phyloP scores from a whole-genome alignment of 78 protist species.

The Cavenderia fasciculata region DNA sequence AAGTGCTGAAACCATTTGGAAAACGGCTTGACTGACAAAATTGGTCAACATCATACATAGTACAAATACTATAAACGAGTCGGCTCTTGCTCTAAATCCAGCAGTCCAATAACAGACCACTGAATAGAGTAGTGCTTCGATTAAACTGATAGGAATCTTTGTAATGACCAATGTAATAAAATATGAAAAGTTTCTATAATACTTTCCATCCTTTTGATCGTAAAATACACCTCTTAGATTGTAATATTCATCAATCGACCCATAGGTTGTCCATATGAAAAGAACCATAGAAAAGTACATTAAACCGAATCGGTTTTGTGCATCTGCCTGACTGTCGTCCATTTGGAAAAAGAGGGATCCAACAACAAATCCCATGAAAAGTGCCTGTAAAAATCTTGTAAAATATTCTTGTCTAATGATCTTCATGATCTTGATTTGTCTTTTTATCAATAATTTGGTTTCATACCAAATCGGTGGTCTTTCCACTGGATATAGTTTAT shows the following conservation, averaged over 20 bases:
- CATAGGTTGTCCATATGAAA: slow-evolving; percentile 66
- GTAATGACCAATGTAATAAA: slow-evolving; percentile 57
- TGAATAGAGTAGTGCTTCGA: slow-evolving; percentile 44
- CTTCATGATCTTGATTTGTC: slow-evolving; percentile 54
- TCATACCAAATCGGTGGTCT: slow-evolving; percentile 35
- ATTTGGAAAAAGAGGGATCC: slow-evolving; percentile 61
- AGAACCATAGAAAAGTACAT: slow-evolving; percentile 47
- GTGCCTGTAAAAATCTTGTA: slow-evolving; percentile 39
- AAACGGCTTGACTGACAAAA: slow-evolving; percentile 56
- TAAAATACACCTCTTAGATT: slow-evolving; percentile 12
- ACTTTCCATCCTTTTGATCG: slow-evolving; percentile 68
- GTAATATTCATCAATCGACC: slow-evolving; percentile 60
- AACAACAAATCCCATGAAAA: slow-evolving; percentile 65
- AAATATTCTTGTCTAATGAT: slow-evolving; percentile 37
- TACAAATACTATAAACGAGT: slow-evolving; percentile 23
- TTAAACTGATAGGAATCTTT: slow-evolving; percentile 43
- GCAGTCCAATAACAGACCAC: slow-evolving; percentile 65
- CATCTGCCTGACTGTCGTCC: slow-evolving; percentile 59
- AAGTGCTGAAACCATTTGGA: slow-evolving; percentile 30
- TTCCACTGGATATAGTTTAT: no score
- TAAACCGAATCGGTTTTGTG: slow-evolving; percentile 68
- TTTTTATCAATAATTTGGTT: background rate
- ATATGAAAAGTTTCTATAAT: slow-evolving; percentile 53
- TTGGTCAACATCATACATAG: slow-evolving; percentile 46
- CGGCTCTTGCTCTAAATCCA: slow-evolving; percentile 65